These are phyloP conservation scores for Xylaria grammica DNA, from an alignment of 495 filamentous ascomycete genomes.

Conservation along the genomic window DNA sequence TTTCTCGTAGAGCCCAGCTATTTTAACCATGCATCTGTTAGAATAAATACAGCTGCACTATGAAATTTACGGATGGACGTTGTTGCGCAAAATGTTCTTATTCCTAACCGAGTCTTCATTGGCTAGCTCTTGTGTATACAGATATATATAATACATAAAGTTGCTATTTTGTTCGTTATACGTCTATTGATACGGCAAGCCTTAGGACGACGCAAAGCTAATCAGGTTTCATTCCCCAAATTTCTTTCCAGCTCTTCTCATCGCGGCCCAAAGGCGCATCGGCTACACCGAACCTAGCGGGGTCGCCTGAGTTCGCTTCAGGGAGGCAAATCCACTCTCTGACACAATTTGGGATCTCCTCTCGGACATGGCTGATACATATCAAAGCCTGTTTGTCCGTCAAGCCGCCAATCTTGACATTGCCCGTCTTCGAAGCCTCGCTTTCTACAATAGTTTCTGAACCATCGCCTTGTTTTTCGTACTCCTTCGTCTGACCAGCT, in stretches of 20 bases:
- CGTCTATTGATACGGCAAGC: background rate
- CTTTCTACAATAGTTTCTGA: slow-evolving; percentile 45
- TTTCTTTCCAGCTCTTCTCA: slow-evolving; percentile 60
- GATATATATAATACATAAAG: too few relatives aligned
- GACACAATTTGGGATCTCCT: slow-evolving; percentile 84
- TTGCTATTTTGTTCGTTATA: too few relatives aligned
- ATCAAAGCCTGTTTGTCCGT: slow-evolving; percentile 75
- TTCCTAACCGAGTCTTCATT: too few relatives aligned
- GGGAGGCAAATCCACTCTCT: slow-evolving; percentile 83
- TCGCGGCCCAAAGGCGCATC: slow-evolving; percentile 60
- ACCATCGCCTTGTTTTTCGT: slow-evolving; percentile 30
- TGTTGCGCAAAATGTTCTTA: too few relatives aligned
- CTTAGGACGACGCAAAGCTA: background rate
- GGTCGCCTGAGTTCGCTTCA: slow-evolving; percentile 58
- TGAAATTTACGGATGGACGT: too few relatives aligned
- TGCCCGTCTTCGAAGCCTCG: slow-evolving; percentile 41
- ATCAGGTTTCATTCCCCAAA: slow-evolving; percentile 58
- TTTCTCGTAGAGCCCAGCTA: background rate
- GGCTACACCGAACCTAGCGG: slow-evolving; percentile 63
- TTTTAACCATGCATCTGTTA: too few relatives aligned
- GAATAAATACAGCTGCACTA: too few relatives aligned
- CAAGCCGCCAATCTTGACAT: slow-evolving; percentile 58
- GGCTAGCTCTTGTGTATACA: too few relatives aligned
- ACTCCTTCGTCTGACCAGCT: slow-evolving; percentile 56
- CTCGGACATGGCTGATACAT: slow-evolving; percentile 84